phyloP scores from a whole-genome alignment of 345 rosid genomes.

The Psidium friedrichsthalianum region DNA sequence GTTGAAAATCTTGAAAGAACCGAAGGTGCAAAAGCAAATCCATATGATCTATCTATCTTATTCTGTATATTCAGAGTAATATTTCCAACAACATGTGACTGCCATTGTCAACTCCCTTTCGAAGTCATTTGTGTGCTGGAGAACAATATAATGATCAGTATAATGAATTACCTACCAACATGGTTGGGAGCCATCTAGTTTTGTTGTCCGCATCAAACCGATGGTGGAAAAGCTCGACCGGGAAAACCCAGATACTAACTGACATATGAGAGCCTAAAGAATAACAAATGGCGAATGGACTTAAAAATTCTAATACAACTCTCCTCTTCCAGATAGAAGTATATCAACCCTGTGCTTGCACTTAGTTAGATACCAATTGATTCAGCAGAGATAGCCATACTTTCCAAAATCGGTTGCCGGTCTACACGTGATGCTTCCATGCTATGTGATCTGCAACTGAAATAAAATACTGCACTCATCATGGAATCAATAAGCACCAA shows the following conservation, averaged over 20 bases:
- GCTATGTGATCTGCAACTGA: slow-evolving; percentile 64
- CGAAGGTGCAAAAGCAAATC: background rate
- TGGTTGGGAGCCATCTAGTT: background rate
- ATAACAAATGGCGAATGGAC: background rate
- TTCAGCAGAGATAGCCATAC: slow-evolving; percentile 13
- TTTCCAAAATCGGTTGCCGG: slow-evolving; percentile 38
- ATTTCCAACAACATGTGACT: background rate
- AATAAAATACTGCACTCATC: slow-evolving; percentile 85
- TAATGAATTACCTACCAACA: background rate
- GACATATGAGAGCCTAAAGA: background rate
- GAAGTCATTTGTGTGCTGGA: background rate
- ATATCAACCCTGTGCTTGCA: background rate
- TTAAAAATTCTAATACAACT: background rate
- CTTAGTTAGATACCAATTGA: slow-evolving; percentile 11
- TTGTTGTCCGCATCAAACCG: background rate
- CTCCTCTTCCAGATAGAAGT: background rate
- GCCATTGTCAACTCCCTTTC: background rate
- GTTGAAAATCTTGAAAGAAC: background rate
- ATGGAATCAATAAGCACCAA: slow-evolving; percentile 77
- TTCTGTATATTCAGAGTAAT: background rate
- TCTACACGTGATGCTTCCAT: slow-evolving; percentile 36
- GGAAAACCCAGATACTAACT: background rate
- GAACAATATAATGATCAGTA: background rate
- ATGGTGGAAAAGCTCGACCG: background rate
- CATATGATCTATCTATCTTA: background rate